Base-by-base conservation (phyloP, 306 rosid genomes). In the Arachis hypogaea region DNA sequence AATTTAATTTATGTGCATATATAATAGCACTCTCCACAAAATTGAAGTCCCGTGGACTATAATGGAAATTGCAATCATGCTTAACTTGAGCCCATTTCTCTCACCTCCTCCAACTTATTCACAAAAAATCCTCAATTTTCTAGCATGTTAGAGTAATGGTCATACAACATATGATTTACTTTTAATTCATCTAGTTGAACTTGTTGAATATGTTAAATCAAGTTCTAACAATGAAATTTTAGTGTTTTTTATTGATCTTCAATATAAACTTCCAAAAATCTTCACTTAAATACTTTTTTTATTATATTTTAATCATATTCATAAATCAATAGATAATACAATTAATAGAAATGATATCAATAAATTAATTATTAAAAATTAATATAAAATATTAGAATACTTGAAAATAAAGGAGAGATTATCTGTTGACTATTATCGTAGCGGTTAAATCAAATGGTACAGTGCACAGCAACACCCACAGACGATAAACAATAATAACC, bases 51-150 rank as follows among this genome's bases (percentile, higher is more conserved):
- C 28, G 28, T 22, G 28, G 28, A 90, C 86, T 51, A 85, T 93
- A 1, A 84, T 90, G 98, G 47, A 90, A 52, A 97, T 96, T 3
- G 97, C 96, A 82, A 88, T 80, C 81, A 79, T 93, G 96, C 97
- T 96, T 49, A 88, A 87, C 59, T 78, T 93, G 84, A 67, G 82
- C 88, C 66, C 84, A 86, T 33, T 86, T 93, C 28, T 82, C 89
- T 60, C 44, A 86, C 36, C 89, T 93, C 68, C 68, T 93, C n/a
- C 66, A 88, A 59, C 76, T 65, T 0, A 30, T 75, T 66, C 97
- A 78, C 30, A 83, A 81, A 93, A 84, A 85, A 29, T 78, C 83
- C 0, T 78, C 75, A 41, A 57, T 78, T 76, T 88, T 88, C 76
- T 75, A 87, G 83, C 78, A 83, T 71, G 52, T 93, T n/a, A 89